These are phyloP conservation scores for Vigna radiata DNA, from an alignment of 306 rosid species.

Conservation along the genomic window DNA sequence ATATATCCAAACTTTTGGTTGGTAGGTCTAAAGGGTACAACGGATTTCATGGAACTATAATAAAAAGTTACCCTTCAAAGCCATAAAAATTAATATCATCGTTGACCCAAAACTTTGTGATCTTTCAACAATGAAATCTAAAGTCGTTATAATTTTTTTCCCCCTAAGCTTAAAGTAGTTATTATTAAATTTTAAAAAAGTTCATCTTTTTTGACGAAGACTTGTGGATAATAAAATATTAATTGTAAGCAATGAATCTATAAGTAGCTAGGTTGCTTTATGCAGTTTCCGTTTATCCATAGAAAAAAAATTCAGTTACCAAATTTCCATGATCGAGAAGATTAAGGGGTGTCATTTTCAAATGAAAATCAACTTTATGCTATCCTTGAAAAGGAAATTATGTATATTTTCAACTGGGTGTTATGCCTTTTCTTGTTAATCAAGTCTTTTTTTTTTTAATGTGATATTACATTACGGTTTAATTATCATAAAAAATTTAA, in stretches of 20 bases:
- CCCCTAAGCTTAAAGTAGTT: not conserved
- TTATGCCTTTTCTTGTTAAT: too few relatives aligned
- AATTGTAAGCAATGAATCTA: not conserved
- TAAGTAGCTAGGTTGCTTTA: not conserved
- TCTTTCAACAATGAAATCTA: conserved; percentile 22
- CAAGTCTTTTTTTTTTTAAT: too few relatives aligned
- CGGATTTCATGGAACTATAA: conserved; percentile 50
- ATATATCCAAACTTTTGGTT: conserved; percentile 31
- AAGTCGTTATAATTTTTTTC: too few relatives aligned
- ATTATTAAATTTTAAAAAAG: not conserved
- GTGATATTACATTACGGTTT: too few relatives aligned
- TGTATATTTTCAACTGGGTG: too few relatives aligned
- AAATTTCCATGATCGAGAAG: not conserved
- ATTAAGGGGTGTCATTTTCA: conserved; percentile 5
- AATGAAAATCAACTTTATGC: conserved; percentile 26
- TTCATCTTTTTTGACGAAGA: not conserved
- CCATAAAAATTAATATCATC: conserved; percentile 41
- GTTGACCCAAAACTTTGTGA: conserved; percentile 32
- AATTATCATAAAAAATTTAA: too few relatives aligned
- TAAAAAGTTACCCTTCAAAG: conserved; percentile 29
- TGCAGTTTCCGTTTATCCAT: not conserved
- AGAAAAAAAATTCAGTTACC: not conserved
- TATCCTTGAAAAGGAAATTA: too few relatives aligned
- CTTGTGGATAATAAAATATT: not conserved
- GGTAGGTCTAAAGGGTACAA: conserved; percentile 39